Evolutionary conservation across 345 rosid genomes (phyloP).

Genomic region (Nephelium lappaceum): DNA sequence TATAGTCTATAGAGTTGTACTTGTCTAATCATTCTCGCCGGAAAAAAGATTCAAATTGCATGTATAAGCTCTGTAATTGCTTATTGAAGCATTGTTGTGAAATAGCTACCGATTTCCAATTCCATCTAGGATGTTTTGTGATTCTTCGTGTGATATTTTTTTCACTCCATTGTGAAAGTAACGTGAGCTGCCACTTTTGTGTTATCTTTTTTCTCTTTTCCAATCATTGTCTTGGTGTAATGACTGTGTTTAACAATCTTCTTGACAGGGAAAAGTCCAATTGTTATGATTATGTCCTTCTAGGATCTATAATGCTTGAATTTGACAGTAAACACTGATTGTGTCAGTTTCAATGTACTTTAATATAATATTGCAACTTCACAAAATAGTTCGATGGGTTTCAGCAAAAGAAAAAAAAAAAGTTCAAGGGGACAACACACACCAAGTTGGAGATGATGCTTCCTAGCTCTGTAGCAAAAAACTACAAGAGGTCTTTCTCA

Average conservation of each 20-base stretch:
- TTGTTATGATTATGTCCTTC: no score
- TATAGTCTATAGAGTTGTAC: not conserved
- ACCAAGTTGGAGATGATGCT: no score
- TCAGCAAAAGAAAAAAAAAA: no score
- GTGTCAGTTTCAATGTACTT: no score
- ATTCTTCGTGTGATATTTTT: not conserved
- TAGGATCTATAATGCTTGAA: no score
- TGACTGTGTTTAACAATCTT: not conserved
- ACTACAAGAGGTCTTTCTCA: no score
- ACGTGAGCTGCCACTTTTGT: not conserved
- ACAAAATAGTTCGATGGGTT: no score
- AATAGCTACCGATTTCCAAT: not conserved
- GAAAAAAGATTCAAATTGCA: not conserved
- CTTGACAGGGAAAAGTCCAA: no score
- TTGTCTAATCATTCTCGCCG: not conserved
- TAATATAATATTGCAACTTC: no score
- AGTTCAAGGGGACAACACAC: no score
- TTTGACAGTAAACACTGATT: no score
- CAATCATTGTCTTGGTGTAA: not conserved
- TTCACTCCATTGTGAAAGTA: not conserved
- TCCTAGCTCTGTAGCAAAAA: no score
- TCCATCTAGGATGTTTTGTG: not conserved
- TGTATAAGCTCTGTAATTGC: not conserved
- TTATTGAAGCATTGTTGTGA: slow-evolving; percentile 10
- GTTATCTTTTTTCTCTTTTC: not conserved